Evolutionary conservation across 1,139 yeast genomes (phyloP).

Genomic region (Saccharomyces hybrid): DNA sequence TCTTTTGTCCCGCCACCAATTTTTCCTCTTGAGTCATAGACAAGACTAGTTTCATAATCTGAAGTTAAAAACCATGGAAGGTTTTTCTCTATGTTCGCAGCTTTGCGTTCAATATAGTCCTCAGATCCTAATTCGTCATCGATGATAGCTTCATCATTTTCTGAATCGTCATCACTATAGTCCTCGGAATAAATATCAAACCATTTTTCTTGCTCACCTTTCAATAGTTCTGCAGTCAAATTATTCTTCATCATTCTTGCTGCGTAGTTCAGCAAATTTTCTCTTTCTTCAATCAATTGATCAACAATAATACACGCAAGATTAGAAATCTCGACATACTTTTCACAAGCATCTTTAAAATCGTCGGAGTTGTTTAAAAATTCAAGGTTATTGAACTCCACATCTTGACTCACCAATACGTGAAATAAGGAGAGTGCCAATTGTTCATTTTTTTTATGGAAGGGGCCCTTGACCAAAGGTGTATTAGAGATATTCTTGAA

Average conservation of each 20-base stretch:
- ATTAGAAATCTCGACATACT: conserved; percentile 41
- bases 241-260: conserved; percentile 74
- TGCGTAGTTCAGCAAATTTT: conserved; percentile 60
- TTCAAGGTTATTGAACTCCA: conserved; percentile 40
- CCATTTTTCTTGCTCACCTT: conserved; percentile 38
- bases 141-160: conserved; percentile 23
- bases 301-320: conserved; percentile 42
- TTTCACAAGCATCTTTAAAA: conserved; percentile 32
- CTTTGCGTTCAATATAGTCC: conserved; percentile 6
- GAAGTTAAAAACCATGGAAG: conserved; percentile 78
- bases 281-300: conserved; percentile 63
- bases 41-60: conserved; percentile 65
- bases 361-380: conserved; percentile 40
- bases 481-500: conserved; percentile 13
- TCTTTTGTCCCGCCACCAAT: conserved; percentile 82
- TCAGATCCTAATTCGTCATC: conserved; percentile 9
- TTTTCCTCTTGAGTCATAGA: conserved; percentile 65
- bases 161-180: conserved; percentile 11
- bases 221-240: conserved; percentile 52
- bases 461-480: conserved; percentile 5
- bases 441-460: conserved; percentile 35
- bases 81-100: conserved; percentile 17
- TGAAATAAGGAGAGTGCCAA: conserved; percentile 44
- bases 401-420: conserved; percentile 41
- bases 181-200: conserved; percentile 13